phyloP scores from a whole-genome alignment of 768 basidiomycete genomes.

The Ramaria sp. region DNA sequence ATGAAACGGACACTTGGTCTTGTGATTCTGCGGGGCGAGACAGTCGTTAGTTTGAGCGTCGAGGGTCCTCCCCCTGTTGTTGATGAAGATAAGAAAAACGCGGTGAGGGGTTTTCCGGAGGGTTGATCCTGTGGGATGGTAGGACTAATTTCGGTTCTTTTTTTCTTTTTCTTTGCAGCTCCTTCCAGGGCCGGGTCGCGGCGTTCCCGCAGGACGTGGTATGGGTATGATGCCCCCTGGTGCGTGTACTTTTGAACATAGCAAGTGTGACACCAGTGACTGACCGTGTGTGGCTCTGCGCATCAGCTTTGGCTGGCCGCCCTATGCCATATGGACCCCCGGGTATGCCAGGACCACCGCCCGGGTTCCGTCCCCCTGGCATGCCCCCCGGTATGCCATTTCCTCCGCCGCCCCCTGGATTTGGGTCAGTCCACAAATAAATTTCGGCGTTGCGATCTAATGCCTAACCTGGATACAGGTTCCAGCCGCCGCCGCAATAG shows the following conservation, averaged over 20 bases:
- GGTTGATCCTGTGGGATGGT: background rate
- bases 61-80: constrained; percentile 91
- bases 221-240: constrained; percentile 92
- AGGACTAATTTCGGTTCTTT: constrained; percentile 14
- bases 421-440: constrained; percentile 41
- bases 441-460: background rate
- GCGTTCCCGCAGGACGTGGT: constrained; percentile 92
- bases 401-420: constrained; percentile 64
- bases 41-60: constrained; percentile 88
- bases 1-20: constrained; percentile 95
- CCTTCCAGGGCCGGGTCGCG: constrained; percentile 83
- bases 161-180: constrained; percentile 36
- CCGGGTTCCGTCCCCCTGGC: constrained; percentile 76
- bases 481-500: constrained; percentile 38
- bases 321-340: constrained; percentile 57
- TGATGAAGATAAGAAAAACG: constrained; percentile 82
- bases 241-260: constrained; percentile 34
- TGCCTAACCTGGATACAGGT: constrained; percentile 19
- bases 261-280: background rate
- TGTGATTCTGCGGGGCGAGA: constrained; percentile 93
- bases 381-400: constrained; percentile 77
- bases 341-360: constrained; percentile 76
- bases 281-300: constrained; percentile 27
- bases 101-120: constrained; percentile 32
- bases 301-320: constrained; percentile 51